A percentile compares a stretch with the other conserved stretches of the same genome.
Evolutionary conservation across 23 red algal species (phyloP).

Genomic region (Chondrus crispus): DNA sequence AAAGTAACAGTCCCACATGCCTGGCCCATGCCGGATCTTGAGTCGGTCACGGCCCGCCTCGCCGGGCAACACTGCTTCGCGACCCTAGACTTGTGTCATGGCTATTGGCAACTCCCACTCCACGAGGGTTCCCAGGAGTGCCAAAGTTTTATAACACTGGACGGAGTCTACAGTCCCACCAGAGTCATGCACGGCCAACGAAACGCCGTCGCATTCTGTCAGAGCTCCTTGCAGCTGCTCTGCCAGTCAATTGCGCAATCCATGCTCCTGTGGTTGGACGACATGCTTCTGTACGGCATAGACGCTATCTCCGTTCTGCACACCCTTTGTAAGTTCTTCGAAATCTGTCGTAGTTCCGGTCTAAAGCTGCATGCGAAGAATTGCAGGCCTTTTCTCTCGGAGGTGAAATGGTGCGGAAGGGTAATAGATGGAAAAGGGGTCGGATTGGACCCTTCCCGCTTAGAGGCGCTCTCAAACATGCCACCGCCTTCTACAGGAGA

Average conservation of each 20-base stretch:
- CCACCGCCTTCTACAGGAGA: not conserved
- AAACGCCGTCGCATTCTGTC: not conserved
- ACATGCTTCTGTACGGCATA: not conserved
- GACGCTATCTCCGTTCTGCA: not conserved
- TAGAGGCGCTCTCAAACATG: not conserved
- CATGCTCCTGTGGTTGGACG: slow-evolving; percentile 18
- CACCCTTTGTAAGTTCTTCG: not conserved
- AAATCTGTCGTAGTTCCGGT: not conserved
- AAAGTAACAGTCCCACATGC: not conserved
- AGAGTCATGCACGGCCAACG: not conserved
- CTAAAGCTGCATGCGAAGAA: not conserved
- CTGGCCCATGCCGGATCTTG: not conserved
- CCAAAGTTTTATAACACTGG: not conserved
- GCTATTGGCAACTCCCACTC: not conserved
- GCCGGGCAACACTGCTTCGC: not conserved
- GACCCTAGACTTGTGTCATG: not conserved
- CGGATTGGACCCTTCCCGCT: not conserved
- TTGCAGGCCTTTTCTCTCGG: not conserved
- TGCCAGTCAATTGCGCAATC: not conserved
- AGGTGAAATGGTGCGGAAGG: not conserved
- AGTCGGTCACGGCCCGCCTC: not conserved
- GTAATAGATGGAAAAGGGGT: not conserved
- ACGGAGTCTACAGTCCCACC: not conserved
- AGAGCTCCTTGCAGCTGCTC: not conserved
- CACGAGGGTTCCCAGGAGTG: not conserved